phyloP scores from a whole-genome alignment of 2,329 filamentous ascomycete genomes.

The Fusarium miscanthi region DNA sequence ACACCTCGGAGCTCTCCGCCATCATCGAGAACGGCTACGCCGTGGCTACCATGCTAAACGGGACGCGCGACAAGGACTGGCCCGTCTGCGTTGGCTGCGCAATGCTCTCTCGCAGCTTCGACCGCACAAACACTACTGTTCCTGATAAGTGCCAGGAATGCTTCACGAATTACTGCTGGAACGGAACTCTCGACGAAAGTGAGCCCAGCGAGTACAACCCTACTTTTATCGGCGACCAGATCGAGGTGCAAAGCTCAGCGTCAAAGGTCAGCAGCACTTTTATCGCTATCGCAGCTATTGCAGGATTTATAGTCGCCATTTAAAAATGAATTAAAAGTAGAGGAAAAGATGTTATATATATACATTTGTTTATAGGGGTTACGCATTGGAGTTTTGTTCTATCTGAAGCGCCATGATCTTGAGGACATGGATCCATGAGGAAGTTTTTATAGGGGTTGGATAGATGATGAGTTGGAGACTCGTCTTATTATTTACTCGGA shows the following conservation, averaged over 20 bases:
- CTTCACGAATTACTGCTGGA: constrained; percentile 91
- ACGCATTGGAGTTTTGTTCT: constrained; percentile 28
- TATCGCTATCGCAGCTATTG: constrained; percentile 25
- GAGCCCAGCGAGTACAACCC: constrained; percentile 51
- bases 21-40: constrained; percentile 91
- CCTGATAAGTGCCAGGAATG: constrained; percentile 80
- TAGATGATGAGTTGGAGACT: constrained; percentile 26
- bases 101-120: constrained; percentile 79
- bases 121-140: constrained; percentile 74
- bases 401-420: constrained; percentile 21
- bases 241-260: constrained; percentile 43
- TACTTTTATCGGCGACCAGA: constrained; percentile 39
- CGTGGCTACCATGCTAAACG: constrained; percentile 84
- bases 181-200: constrained; percentile 70
- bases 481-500: constrained; percentile 9
- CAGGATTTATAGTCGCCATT: constrained; percentile 36
- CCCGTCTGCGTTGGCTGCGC: constrained; percentile 88
- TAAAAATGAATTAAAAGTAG: constrained; percentile 2
- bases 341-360: background rate
- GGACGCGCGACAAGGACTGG: constrained; percentile 80
- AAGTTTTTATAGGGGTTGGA: constrained; percentile 9
- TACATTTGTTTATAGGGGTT: constrained; percentile 1
- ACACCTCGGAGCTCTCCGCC: constrained; percentile 73
- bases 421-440: constrained; percentile 26
- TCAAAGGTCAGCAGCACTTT: constrained; percentile 29